Conservation (phyloP, 2,329 filamentous ascomycete species). For the Pseudomassariella vexata region DNA sequence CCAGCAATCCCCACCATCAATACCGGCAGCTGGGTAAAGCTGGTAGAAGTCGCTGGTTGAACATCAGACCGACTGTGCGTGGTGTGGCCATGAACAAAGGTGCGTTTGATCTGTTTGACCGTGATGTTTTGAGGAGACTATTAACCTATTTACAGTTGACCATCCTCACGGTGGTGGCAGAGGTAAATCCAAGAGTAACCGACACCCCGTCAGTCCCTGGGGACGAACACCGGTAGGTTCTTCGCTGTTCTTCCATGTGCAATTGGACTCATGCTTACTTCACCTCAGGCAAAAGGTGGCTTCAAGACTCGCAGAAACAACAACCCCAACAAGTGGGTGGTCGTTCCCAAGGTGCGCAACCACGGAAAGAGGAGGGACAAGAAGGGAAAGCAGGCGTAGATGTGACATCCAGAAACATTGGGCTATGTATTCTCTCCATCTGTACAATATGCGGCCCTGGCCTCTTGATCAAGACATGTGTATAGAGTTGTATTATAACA, state of each 20-base stretch:
- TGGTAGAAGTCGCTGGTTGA: conserved; percentile 86
- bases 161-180: conserved; percentile 98
- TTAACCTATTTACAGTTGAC: conserved; percentile 51
- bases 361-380: conserved; percentile 81
- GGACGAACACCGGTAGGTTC: conserved; percentile 73
- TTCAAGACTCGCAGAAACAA: conserved; percentile 88
- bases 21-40: conserved; percentile 92
- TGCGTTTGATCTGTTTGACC: conserved; percentile 31
- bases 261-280: not conserved
- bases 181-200: conserved; percentile 98
- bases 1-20: conserved; percentile 89
- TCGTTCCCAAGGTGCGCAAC: conserved; percentile 77
- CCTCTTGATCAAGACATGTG: conserved; percentile 15
- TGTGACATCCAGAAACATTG: conserved; percentile 4
- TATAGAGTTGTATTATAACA: conserved; percentile 23
- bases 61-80: conserved; percentile 90
- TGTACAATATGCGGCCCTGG: conserved; percentile 19
- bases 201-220: conserved; percentile 93
- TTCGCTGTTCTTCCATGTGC: conserved; percentile 2
- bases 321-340: conserved; percentile 89
- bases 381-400: conserved; percentile 29
- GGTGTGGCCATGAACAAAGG: conserved; percentile 98
- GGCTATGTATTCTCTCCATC: conserved; percentile 19
- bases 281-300: conserved; percentile 74
- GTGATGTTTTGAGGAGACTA: not conserved